Evolutionary conservation across 1,284 basidiomycete species (phyloP), one percentile per base, ranked within the genome.

Genomic region (Rhodofomes roseus): DNA sequence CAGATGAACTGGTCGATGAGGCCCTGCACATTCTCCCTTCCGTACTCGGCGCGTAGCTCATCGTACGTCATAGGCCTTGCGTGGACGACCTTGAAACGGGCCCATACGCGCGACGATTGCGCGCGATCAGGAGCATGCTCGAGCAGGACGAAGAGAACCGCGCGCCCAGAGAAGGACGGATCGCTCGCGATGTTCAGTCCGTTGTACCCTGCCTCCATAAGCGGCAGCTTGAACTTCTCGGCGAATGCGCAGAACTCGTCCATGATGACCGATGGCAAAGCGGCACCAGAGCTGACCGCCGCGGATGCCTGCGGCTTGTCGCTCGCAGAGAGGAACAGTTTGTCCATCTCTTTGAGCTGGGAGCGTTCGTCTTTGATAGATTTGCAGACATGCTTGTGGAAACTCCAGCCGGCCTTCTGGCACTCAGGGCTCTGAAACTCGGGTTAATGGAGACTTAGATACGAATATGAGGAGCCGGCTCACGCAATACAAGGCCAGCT

Each of bases 141-240:
- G 50, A 37, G 50, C 31, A 34, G 36, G 50, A 52, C 50, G 50
- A 52, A n/a, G 31, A 34, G 50, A 12, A 23, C 6, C 9, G 50
- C 34, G 31, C 14, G 9, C 29, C 27, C 50, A 1, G 31, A 52
- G 31, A 34, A 34, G 31, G 25, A 20, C 29, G 50, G 50, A 5
- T 37, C 34, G 18, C 16, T 37, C n/a, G 50, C 50, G 20, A 52
- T 14, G 31, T 20, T 29, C n/a, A 52, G 31, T n/a, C 18, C 50
- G 22, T 52, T 52, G 31, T 23, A 52, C n/a, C 31, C 29, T 4
- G 34, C 50, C 50, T 52, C 50, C 50, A 36, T 52, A n/a, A 52
- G 50, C n/a, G 50, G 50, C 31, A 52, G 46, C 25, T 52, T 36
- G 50, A 36, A 52, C 50, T 52, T 52, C 50, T 52, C 50, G 12